These are phyloP conservation scores for Salvia sclarea DNA, from an alignment of 305 asterid species.

Conservation along the genomic window DNA sequence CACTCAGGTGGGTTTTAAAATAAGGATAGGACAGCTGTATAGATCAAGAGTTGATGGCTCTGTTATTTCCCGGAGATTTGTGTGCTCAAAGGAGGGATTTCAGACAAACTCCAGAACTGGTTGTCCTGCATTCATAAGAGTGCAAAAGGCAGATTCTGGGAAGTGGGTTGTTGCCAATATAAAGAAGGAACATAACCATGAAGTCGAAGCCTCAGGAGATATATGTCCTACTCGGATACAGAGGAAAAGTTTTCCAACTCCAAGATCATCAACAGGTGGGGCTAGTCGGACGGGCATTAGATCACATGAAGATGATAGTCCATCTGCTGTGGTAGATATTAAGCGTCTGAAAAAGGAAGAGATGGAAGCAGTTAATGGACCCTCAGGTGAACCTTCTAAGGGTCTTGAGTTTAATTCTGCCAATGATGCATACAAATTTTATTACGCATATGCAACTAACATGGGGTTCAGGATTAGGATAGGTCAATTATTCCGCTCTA, in stretches of 20 bases:
- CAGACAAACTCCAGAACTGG: conserved; percentile 89
- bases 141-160: conserved; percentile 80
- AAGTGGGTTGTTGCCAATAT: conserved; percentile 88
- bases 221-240: conserved; percentile 59
- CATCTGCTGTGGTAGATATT: conserved; percentile 53
- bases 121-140: conserved; percentile 89
- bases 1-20: conserved; percentile 71
- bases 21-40: conserved; percentile 91
- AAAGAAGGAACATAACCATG: conserved; percentile 90
- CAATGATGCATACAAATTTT: conserved; percentile 80
- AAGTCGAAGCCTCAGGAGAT: conserved; percentile 66
- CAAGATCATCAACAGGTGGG: conserved; percentile 61
- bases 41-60: conserved; percentile 87
- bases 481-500: conserved; percentile 93
- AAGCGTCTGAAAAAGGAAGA: conserved; percentile 75
- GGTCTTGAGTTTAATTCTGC: conserved; percentile 80
- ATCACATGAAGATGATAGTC: conserved; percentile 76
- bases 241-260: conserved; percentile 65
- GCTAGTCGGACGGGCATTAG: conserved; percentile 90
- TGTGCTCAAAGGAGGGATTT: conserved; percentile 93
- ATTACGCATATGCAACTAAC: conserved; percentile 60
- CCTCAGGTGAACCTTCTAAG: conserved; percentile 67
- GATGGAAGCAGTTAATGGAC: conserved; percentile 46
- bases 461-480: conserved; percentile 81
- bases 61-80: conserved; percentile 82